Evolutionary conservation across 139 green algal species (phyloP).

Genomic region (Picochlorum sp.): DNA sequence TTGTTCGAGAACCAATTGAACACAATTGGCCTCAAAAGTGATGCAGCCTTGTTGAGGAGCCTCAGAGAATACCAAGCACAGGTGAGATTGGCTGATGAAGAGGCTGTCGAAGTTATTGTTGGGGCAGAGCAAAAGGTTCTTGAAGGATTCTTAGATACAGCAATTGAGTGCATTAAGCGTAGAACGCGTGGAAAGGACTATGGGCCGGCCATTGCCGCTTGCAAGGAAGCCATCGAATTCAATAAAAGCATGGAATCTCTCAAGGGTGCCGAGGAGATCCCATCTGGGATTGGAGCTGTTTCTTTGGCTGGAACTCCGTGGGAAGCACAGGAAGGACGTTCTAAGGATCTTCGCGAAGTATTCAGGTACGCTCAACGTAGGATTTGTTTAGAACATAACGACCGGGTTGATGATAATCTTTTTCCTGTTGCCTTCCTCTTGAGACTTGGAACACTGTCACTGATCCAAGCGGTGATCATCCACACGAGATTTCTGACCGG

Average conservation of each 20-base stretch:
- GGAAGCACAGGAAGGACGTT: slow-evolving; percentile 18
- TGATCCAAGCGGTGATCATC: slow-evolving; percentile 3
- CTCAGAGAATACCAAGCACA: slow-evolving; percentile 57
- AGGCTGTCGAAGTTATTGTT: slow-evolving; percentile 55
- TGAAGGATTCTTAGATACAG: slow-evolving; percentile 54
- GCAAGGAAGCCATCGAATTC: slow-evolving; percentile 41
- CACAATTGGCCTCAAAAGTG: slow-evolving; percentile 30
- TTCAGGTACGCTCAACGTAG: slow-evolving; percentile 30
- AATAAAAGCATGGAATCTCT: slow-evolving; percentile 37
- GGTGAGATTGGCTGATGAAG: slow-evolving; percentile 77
- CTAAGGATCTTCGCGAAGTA: slow-evolving; percentile 35
- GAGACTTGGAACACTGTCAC: slow-evolving; percentile 5
- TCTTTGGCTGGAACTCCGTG: slow-evolving; percentile 32
- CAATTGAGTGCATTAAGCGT: slow-evolving; percentile 59
- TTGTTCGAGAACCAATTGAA: slow-evolving; percentile 57
- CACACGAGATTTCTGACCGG: slow-evolving; percentile 32
- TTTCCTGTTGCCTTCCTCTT: slow-evolving; percentile 21
- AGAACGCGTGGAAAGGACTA: slow-evolving; percentile 30
- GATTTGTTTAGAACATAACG: not conserved
- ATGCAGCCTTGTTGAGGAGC: slow-evolving; percentile 22
- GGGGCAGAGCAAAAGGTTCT: slow-evolving; percentile 46
- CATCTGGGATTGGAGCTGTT: slow-evolving; percentile 35
- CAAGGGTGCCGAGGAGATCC: slow-evolving; percentile 20
- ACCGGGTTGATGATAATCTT: slow-evolving; percentile 14
- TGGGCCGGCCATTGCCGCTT: slow-evolving; percentile 20